A percentile compares a stretch with the other conserved stretches of the same genome.
Evolutionary conservation across 257 asterid genomes (phyloP).

Genomic region (Cruciata laevipes): DNA sequence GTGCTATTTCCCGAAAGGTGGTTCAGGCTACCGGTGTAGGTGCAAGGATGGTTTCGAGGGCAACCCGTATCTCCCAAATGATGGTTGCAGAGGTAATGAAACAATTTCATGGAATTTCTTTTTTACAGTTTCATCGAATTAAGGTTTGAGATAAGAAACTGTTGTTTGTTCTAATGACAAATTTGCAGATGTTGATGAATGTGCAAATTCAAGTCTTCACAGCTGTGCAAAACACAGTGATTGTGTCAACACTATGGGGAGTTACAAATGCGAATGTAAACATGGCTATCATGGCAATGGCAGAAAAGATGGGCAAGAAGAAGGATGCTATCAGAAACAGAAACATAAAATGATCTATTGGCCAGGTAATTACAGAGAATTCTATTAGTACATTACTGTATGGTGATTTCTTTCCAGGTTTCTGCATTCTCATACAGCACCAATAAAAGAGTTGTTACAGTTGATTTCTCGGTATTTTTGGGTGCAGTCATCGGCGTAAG

Average conservation of each 20-base stretch:
- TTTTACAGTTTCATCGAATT: too few species aligned
- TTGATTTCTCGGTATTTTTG: background rate
- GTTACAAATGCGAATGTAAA: background rate
- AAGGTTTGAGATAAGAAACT: background rate
- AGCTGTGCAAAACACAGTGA: background rate
- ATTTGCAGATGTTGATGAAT: slow-evolving; percentile 6
- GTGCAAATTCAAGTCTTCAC: background rate
- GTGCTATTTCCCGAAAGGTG: background rate
- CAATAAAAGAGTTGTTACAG: background rate
- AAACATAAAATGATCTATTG: too few species aligned
- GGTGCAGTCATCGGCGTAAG: background rate
- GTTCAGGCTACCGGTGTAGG: background rate
- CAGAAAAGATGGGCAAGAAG: background rate
- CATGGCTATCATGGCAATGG: slow-evolving; percentile 8
- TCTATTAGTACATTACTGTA: background rate
- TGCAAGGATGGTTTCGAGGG: background rate
- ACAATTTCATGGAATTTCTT: background rate
- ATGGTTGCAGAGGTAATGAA: background rate
- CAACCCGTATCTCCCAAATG: background rate
- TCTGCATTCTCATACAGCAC: background rate
- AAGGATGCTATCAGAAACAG: background rate
- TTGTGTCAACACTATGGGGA: background rate
- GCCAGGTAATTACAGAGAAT: background rate
- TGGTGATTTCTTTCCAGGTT: too few species aligned
- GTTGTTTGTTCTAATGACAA: background rate